Conservation (phyloP, 2,329 filamentous ascomycete genomes). For the Penicillium paneum region DNA sequence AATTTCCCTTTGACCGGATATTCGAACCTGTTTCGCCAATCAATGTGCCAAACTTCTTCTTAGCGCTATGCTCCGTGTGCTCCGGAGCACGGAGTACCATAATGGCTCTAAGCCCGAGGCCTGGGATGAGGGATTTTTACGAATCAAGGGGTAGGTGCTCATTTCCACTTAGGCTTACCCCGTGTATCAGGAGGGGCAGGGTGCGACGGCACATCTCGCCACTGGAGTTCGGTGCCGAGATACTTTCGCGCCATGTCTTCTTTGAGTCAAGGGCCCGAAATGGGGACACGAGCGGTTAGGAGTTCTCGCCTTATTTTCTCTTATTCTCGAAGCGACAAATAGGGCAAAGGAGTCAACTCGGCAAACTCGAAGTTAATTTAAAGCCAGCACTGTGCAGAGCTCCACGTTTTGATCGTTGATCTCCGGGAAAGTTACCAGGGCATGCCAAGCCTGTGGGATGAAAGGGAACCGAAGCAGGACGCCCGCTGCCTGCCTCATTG, state of each 20-base stretch:
- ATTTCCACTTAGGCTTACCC: constrained; percentile 3
- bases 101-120: not conserved
- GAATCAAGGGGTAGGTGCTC: constrained; percentile 1
- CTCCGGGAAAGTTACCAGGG: not conserved
- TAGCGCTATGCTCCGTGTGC: not conserved
- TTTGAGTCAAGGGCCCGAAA: constrained; percentile 19
- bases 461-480: not conserved
- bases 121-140: constrained; percentile 6
- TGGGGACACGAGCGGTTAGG: not conserved
- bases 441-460: constrained; percentile 3
- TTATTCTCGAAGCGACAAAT: not conserved
- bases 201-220: not conserved
- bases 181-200: constrained; percentile 13
- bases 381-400: not conserved
- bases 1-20: not conserved
- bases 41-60: not conserved
- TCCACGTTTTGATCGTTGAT: not conserved
- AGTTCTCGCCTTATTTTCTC: not conserved
- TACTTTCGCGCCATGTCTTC: constrained; percentile 7
- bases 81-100: not conserved
- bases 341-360: not conserved
- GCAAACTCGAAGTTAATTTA: not conserved
- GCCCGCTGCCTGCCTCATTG: constrained; percentile 14
- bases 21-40: not conserved
- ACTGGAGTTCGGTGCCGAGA: constrained; percentile 8